phyloP scores from a whole-genome alignment of 1,139 yeast species.

The Hyphopichia wangnamkhiaoensis region DNA sequence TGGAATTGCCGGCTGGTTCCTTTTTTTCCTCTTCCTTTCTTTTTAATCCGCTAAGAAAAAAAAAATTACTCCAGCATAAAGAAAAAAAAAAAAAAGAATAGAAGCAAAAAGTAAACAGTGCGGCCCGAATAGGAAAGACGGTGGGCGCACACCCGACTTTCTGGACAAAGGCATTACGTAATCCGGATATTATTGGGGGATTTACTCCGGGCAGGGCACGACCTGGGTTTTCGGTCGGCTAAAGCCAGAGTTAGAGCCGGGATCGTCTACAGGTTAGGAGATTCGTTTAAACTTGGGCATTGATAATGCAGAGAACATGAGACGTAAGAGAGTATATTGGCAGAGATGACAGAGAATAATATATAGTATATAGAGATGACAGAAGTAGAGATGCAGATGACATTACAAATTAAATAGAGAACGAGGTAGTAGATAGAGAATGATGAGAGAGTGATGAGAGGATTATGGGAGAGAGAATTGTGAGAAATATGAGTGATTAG shows the following conservation, averaged over 20 bases:
- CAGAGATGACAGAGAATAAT: slow-evolving; percentile 1
- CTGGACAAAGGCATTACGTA: too few species aligned
- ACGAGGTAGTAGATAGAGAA: background rate
- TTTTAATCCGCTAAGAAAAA: background rate
- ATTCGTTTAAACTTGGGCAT: too few species aligned
- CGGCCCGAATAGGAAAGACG: background rate
- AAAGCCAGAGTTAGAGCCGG: too few species aligned
- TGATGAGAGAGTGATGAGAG: slow-evolving; percentile 5
- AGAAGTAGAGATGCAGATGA: slow-evolving; percentile 10
- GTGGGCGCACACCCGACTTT: too few species aligned
- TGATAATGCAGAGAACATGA: too few species aligned
- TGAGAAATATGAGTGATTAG: background rate
- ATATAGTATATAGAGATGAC: slow-evolving; percentile 1
- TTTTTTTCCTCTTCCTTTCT: background rate
- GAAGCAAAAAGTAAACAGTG: background rate
- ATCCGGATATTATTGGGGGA: too few species aligned
- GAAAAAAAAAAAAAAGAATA: too few species aligned
- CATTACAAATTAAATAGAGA: slow-evolving; percentile 1
- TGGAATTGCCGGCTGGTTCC: background rate
- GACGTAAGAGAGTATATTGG: background rate
- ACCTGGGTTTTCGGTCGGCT: too few species aligned
- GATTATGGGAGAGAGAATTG: background rate
- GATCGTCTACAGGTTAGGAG: too few species aligned
- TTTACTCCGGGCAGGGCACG: too few species aligned
- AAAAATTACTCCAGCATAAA: background rate